Base-by-base conservation (phyloP, 495 filamentous ascomycete species). In the Usnea hakonensis region DNA sequence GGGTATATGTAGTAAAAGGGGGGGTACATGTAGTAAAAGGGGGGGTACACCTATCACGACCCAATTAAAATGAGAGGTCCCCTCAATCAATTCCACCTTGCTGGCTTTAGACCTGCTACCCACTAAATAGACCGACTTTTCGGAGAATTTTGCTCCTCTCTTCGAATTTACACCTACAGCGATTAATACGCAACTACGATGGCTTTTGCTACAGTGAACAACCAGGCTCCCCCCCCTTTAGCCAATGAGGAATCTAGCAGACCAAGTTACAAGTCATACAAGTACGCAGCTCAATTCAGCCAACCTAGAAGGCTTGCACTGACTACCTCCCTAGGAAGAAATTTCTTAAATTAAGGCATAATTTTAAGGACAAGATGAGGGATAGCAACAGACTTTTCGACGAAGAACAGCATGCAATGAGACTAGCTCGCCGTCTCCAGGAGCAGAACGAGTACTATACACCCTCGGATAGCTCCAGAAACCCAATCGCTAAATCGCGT, bases 311-410 rank as follows among this genome's bases (percentile, higher is more conserved):
- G 38, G 37, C n/a, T 33, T 40, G 53, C 48, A 30, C 54, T 60
- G 57, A 61, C 52, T 37, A 55, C 67, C 68, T 56, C 74, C 77
- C 67, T 73, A 92, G 90, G 76, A 96, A 95, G 76, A 98, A 98
- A 77, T 98, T 93, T 74, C 85, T 89, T 60, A 98, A 98, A 77
- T 85, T 95, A 78, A 87, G 89, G 69, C 79, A 90, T 68, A 80
- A 83, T 43, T 98, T 97, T 67, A 91, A 97, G 67, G 80, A 87
- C 48, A 83, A 83, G 68, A 91, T 93, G 85, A 82, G 83, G 55
- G 84, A 89, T 55, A 91, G 86, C 67, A 89, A 95, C 69, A 78
- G 79, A 41, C 78, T 95, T 43, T 90, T 88, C 72, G 82, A 81
- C 59, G 82, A 89, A 41, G 91, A 94, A 71, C 83, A 89, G 71